Conservation (phyloP, 2,329 filamentous ascomycete species). For the Phaeophleospora eucalypticola region DNA sequence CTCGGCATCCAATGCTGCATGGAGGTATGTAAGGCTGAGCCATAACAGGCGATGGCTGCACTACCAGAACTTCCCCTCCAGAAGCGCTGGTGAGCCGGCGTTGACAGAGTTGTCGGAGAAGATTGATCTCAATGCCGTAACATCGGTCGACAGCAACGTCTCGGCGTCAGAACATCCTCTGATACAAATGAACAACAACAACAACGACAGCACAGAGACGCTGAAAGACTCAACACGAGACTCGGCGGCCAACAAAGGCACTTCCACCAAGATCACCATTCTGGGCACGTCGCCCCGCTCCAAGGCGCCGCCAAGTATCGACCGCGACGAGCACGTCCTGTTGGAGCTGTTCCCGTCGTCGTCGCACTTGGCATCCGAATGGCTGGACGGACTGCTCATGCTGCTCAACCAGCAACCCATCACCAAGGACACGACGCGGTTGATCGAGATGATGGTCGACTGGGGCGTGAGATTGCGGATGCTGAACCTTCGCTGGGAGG, state of each 20-base stretch:
- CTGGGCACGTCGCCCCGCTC: slow-evolving; percentile 52
- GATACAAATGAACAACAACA: slow-evolving; percentile 37
- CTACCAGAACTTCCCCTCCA: slow-evolving; percentile 75
- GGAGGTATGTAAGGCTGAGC: slow-evolving; percentile 82
- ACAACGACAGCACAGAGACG: slow-evolving; percentile 21
- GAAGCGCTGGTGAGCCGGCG: slow-evolving; percentile 59
- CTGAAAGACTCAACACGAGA: slow-evolving; percentile 17
- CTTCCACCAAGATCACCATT: slow-evolving; percentile 83
- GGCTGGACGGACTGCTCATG: slow-evolving; percentile 94
- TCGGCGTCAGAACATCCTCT: slow-evolving; percentile 58
- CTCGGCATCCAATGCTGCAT: slow-evolving; percentile 35
- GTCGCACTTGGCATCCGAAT: slow-evolving; percentile 84
- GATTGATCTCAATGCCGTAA: slow-evolving; percentile 81
- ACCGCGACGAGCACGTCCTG: slow-evolving; percentile 60
- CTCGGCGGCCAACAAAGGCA: slow-evolving; percentile 19
- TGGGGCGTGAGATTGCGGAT: slow-evolving; percentile 91
- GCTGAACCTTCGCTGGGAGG: slow-evolving; percentile 85
- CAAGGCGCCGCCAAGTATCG: background rate
- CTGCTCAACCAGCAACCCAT: slow-evolving; percentile 91
- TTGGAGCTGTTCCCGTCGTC: slow-evolving; percentile 78
- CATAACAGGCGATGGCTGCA: slow-evolving; percentile 88
- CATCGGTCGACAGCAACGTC: slow-evolving; percentile 90
- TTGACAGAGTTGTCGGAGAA: slow-evolving; percentile 73
- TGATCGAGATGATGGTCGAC: slow-evolving; percentile 78
- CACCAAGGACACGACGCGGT: slow-evolving; percentile 89